phyloP scores from a whole-genome alignment of 208 protist genomes.

The Leishmania amazonensis region DNA sequence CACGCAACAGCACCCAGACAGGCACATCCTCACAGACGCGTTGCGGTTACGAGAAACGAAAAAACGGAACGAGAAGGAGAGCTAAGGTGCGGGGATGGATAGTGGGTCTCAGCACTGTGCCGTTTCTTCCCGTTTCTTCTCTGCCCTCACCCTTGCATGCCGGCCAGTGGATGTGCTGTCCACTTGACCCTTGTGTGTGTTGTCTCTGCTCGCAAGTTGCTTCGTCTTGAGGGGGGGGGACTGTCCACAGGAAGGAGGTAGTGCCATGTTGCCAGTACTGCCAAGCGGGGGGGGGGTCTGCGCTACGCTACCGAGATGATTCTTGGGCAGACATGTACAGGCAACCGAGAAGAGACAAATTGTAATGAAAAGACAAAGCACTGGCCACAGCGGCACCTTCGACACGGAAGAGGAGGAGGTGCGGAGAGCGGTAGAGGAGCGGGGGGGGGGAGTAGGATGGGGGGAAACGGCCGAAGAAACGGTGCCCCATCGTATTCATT shows the following conservation, averaged over 20 bases:
- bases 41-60: neutral
- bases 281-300: neutral
- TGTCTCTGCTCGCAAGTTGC: neutral
- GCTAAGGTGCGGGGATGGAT: neutral
- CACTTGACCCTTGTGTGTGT: neutral
- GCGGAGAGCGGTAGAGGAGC: neutral
- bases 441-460: neutral
- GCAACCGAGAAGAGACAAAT: neutral
- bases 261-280: neutral
- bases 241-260: neutral
- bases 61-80: neutral
- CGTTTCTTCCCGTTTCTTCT: neutral
- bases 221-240: neutral
- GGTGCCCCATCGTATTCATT: neutral
- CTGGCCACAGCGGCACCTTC: neutral
- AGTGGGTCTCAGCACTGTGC: neutral
- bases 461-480: neutral
- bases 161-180: neutral
- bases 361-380: neutral
- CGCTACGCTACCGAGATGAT: neutral
- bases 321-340: neutral
- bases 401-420: neutral
- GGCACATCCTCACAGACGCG: neutral
- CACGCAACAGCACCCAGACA: neutral
- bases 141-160: neutral